A percentile compares a stretch with the other conserved stretches of the same genome.
Evolutionary conservation across 2,329 filamentous ascomycete species (phyloP).

Genomic region (Neodidymelliopsis sp.): DNA sequence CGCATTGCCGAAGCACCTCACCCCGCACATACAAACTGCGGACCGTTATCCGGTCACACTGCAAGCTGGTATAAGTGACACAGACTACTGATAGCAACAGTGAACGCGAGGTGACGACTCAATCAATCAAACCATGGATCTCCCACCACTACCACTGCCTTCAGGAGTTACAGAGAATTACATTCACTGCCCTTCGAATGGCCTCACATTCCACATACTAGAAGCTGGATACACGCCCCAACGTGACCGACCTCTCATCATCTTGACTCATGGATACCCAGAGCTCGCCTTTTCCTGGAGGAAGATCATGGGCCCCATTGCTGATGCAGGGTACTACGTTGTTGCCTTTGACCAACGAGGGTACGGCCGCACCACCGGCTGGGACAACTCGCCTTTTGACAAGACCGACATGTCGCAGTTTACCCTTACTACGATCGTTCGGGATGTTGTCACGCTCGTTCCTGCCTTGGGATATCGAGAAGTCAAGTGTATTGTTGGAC

Average conservation of each 20-base stretch:
- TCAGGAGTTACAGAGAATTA: constrained; percentile 63
- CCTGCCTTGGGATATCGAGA: constrained; percentile 66
- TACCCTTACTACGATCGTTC: constrained; percentile 64
- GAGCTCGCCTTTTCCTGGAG: constrained; percentile 76
- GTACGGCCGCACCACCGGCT: constrained; percentile 70
- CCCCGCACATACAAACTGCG: constrained; percentile 3
- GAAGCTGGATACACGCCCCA: constrained; percentile 57
- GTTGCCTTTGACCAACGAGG: constrained; percentile 73
- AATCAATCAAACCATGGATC: too few species aligned
- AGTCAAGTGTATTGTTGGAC: constrained; percentile 68
- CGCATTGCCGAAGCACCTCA: constrained; percentile 8
- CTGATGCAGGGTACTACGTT: constrained; percentile 67
- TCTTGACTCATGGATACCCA: constrained; percentile 72
- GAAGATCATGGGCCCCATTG: constrained; percentile 66
- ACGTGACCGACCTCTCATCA: constrained; percentile 60
- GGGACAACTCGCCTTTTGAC: constrained; percentile 60
- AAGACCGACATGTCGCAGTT: constrained; percentile 65
- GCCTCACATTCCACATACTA: constrained; percentile 68
- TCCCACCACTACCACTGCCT: constrained; percentile 63
- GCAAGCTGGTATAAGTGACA: too few species aligned
- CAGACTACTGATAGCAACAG: too few species aligned
- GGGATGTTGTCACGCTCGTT: constrained; percentile 68
- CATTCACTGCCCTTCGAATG: constrained; percentile 62
- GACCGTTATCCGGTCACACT: too few species aligned
- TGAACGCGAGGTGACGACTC: too few species aligned